Evolutionary conservation across 352 stramenopile genomes (phyloP), one percentile per base, ranked within the genome.

Genomic region (Globisporangium solare): DNA sequence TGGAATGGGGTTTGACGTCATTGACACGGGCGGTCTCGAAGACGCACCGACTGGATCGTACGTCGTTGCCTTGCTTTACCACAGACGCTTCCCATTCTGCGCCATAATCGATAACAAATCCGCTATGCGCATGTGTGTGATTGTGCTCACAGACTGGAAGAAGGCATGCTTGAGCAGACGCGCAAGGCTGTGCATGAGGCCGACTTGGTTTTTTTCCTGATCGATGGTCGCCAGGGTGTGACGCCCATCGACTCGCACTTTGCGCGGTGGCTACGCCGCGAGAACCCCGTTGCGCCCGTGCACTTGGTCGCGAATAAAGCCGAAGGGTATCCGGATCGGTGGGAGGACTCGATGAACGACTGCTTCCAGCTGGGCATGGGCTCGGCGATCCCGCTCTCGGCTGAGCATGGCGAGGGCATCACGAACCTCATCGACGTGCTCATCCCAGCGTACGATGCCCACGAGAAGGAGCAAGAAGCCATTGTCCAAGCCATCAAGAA

Each of bases 161-260:
- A 83, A 63, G 83, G 83, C 40, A 93, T 93, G 80, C 67, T 93
- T 18, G 69, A 83, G 50, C 83, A 93, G 70, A 92, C 81, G 39
- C 63, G 76, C 47, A 71, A 76, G 10, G 83, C 83, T 1, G 71
- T 93, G 42, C 81, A 93, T 51, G 83, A 93, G 41, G 81, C 81
- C 4, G 78, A 93, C 54, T 52, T 93, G 27, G 71, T 92, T 15
- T 88, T 93, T 55, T 93, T 93, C 54, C 58, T 93, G 18, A 71
- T 93, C 20, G 83, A 93, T 54, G 83, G 81, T 6, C 79, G 83
- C 5, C 80, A 93, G 53, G 81, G 83, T 0, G 68, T 93, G 48
- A 93, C 83, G 50, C 76, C 78, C 31, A 81, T 93, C 48, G 83
- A 93, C 66, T 73, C 70, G 63, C 79, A 93, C 61, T 93, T 93